Percentiles rank a stretch among this genome's conserved stretches.
phyloP scores from a whole-genome alignment of 2,329 filamentous ascomycete species.

The Talaromyces sp. region DNA sequence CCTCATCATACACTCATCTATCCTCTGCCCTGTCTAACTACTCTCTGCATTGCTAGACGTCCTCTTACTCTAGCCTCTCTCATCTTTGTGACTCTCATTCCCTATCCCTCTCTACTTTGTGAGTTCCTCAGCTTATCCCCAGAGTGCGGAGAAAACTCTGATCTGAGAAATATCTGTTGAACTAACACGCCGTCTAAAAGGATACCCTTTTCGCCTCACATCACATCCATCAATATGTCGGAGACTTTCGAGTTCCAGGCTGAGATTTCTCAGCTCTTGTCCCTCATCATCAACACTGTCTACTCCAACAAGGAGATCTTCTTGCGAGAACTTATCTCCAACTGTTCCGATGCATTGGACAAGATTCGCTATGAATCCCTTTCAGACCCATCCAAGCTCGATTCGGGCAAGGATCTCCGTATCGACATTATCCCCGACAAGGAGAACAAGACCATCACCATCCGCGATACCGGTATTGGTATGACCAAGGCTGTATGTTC shows the following conservation, averaged over 20 bases:
- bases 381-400: conserved; percentile 95
- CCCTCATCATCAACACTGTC: conserved; percentile 99
- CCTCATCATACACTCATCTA: conserved; percentile 19
- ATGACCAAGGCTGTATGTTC: conserved; percentile 98
- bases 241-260: conserved; percentile 99
- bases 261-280: conserved; percentile 99
- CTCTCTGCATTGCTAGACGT: conserved; percentile 22
- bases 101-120: conserved; percentile 13
- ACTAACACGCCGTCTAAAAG: not conserved
- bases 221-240: conserved; percentile 64
- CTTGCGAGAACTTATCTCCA: conserved; percentile 96
- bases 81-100: not conserved
- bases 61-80: conserved; percentile 1
- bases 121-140: conserved; percentile 1
- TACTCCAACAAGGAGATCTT: conserved; percentile 99
- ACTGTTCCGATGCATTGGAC: conserved; percentile 97
- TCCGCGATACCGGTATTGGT: conserved; percentile 97
- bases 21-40: conserved; percentile 9
- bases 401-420: conserved; percentile 94
- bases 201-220: conserved; percentile 28
- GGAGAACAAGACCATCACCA: conserved; percentile 94
- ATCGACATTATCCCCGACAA: conserved; percentile 99
- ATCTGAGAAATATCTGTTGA: not conserved
- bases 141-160: not conserved
- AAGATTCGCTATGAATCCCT: conserved; percentile 99